Percentiles rank a stretch among this genome's conserved stretches.
phyloP scores from a whole-genome alignment of 495 filamentous ascomycete species.

The Trichoderma orchidacearum region DNA sequence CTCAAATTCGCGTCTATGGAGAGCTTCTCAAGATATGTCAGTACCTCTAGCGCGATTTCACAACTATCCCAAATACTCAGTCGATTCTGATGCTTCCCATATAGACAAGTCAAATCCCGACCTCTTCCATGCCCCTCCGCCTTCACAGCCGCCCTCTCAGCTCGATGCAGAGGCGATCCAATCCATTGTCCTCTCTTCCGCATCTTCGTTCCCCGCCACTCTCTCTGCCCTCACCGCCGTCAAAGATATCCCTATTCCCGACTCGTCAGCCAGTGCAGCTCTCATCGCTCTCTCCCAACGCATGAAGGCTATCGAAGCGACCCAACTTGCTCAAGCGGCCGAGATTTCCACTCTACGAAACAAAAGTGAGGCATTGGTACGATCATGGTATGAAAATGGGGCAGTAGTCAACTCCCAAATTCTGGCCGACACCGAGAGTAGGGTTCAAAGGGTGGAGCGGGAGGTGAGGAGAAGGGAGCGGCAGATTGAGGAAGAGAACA shows the following conservation, averaged over 20 bases:
- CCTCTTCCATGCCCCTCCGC: slow-evolving; percentile 28
- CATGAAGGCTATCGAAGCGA: slow-evolving; percentile 48
- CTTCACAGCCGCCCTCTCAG: slow-evolving; percentile 23
- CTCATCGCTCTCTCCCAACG: slow-evolving; percentile 59
- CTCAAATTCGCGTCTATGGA: slow-evolving; percentile 27
- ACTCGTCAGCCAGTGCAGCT: slow-evolving; percentile 47
- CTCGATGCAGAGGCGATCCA: slow-evolving; percentile 31
- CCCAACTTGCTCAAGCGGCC: slow-evolving; percentile 56
- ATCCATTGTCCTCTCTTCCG: slow-evolving; percentile 63
- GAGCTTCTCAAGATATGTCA: slow-evolving; percentile 36
- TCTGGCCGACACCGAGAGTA: slow-evolving; percentile 61
- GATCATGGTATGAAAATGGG: slow-evolving; percentile 68
- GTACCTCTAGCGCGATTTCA: slow-evolving; percentile 1
- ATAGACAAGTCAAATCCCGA: slow-evolving; percentile 30
- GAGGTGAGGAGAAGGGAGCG: slow-evolving; percentile 45
- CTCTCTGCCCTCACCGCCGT: slow-evolving; percentile 71
- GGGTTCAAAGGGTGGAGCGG: slow-evolving; percentile 54
- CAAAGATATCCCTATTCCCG: slow-evolving; percentile 59
- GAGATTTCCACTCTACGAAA: slow-evolving; percentile 58
- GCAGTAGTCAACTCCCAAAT: slow-evolving; percentile 54
- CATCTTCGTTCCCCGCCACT: slow-evolving; percentile 59
- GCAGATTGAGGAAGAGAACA: slow-evolving; percentile 11
- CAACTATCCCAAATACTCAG: neutral
- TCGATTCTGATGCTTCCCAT: neutral
- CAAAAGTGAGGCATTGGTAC: slow-evolving; percentile 58